Evolutionary conservation across 495 filamentous ascomycete species (phyloP).

Genomic region (Neurospora terricola): DNA sequence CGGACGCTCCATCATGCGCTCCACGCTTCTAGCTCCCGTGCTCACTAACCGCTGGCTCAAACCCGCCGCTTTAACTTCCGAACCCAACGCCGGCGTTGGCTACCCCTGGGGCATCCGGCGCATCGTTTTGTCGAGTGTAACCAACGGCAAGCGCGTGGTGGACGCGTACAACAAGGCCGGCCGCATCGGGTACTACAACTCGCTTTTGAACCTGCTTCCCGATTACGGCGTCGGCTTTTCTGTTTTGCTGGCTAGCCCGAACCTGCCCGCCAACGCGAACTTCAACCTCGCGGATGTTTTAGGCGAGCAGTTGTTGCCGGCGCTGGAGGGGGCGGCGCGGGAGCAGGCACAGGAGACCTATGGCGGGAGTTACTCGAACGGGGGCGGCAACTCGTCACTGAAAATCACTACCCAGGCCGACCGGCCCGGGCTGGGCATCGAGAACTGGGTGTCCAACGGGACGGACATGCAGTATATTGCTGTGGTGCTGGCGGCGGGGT

Average conservation of each 20-base stretch:
- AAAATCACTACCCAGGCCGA: constrained; percentile 25
- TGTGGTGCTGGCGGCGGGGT: constrained; percentile 23
- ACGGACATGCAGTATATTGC: constrained; percentile 34
- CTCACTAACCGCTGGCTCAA: constrained; percentile 50
- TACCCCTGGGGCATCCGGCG: constrained; percentile 50
- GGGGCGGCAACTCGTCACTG: constrained; percentile 22
- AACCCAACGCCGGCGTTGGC: constrained; percentile 35
- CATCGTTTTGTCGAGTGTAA: constrained; percentile 16
- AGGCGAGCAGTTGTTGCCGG: constrained; percentile 31
- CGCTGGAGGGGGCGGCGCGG: constrained; percentile 33
- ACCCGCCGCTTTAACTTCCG: constrained; percentile 39
- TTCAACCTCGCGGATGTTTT: constrained; percentile 36
- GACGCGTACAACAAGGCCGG: constrained; percentile 45
- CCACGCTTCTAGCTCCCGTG: constrained; percentile 31
- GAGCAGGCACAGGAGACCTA: constrained; percentile 33
- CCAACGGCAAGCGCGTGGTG: constrained; percentile 38
- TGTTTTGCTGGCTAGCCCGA: constrained; percentile 23
- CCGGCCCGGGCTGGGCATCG: constrained; percentile 36
- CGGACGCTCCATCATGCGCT: constrained; percentile 45
- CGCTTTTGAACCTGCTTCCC: constrained; percentile 36
- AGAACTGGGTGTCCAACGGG: constrained; percentile 40
- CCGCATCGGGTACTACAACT: constrained; percentile 35
- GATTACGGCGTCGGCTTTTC: constrained; percentile 43
- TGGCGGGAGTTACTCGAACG: constrained; percentile 29
- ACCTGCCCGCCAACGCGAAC: constrained; percentile 40